phyloP scores from a whole-genome alignment of 1,284 basidiomycete genomes.

The Malassezia globosa region DNA sequence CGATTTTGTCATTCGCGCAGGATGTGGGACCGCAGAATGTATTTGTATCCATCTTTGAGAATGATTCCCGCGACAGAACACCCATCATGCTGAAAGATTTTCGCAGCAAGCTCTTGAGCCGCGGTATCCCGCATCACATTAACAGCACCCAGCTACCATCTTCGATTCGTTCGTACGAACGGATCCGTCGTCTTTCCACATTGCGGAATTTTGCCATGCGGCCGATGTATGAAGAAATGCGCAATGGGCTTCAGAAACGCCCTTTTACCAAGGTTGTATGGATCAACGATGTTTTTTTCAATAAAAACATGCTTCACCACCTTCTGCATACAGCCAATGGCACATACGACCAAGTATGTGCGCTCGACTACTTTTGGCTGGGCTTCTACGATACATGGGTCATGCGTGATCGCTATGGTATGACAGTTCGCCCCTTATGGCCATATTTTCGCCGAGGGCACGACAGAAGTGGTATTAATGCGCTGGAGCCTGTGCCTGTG shows the following conservation, averaged over 20 bases:
- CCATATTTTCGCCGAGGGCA: conserved; percentile 52
- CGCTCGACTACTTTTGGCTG: conserved; percentile 52
- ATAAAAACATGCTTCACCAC: conserved; percentile 45
- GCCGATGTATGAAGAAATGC: conserved; percentile 21
- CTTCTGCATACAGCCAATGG: conserved; percentile 52
- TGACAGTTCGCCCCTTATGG: conserved; percentile 52
- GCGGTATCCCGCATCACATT: conserved; percentile 3
- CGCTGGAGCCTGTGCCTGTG: conserved; percentile 52
- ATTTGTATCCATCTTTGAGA: conserved; percentile 56
- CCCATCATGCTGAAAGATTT: conserved; percentile 49
- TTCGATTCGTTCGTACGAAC: conserved; percentile 19
- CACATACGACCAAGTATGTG: conserved; percentile 55
- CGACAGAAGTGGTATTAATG: conserved; percentile 42
- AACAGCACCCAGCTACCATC: neutral
- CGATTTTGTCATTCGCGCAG: conserved; percentile 21
- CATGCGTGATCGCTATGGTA: conserved; percentile 19
- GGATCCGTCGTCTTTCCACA: conserved; percentile 25
- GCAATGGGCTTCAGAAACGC: conserved; percentile 3
- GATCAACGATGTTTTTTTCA: conserved; percentile 32
- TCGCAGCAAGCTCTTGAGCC: conserved; percentile 39
- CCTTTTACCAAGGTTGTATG: conserved; percentile 28
- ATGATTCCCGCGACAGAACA: conserved; percentile 52
- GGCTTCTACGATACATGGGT: conserved; percentile 51
- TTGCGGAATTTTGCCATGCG: conserved; percentile 32
- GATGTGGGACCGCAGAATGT: conserved; percentile 52